Percentiles rank a stretch among this genome's conserved stretches.
Conservation (phyloP, 176 grass and related monocot genomes). For the Avena atlantica region DNA sequence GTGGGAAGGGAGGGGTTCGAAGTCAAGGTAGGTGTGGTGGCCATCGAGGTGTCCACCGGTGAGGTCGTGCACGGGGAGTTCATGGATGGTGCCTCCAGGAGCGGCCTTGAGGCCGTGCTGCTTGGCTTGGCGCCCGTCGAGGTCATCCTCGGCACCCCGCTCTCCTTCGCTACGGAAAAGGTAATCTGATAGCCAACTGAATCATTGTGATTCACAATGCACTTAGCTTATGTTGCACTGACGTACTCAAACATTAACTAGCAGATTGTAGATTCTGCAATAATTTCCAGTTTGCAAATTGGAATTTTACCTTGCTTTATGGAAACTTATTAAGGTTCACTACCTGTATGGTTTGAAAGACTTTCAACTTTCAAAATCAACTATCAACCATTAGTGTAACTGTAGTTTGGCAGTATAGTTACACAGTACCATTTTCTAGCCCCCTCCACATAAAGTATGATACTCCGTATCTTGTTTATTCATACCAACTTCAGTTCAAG, state of each 20-base stretch:
- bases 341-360: background rate
- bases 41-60: conserved; percentile 74
- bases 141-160: conserved; percentile 74
- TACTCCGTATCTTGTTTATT: background rate
- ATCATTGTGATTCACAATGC: background rate
- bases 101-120: conserved; percentile 76
- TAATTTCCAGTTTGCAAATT: background rate
- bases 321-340: background rate
- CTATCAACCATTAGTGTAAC: background rate
- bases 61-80: conserved; percentile 91
- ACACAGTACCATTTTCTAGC: background rate
- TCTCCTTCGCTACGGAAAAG: conserved; percentile 73
- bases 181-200: conserved; percentile 26
- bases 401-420: background rate
- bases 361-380: background rate
- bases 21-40: conserved; percentile 70
- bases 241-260: background rate
- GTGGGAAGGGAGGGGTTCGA: conserved; percentile 48
- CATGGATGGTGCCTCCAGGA: conserved; percentile 59
- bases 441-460: background rate
- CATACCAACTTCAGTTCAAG: background rate
- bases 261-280: background rate
- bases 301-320: background rate
- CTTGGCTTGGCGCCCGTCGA: conserved; percentile 75
- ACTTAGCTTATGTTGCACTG: background rate